phyloP scores from a whole-genome alignment of 2,329 filamentous ascomycete species.

The Talaromyces sp. region DNA sequence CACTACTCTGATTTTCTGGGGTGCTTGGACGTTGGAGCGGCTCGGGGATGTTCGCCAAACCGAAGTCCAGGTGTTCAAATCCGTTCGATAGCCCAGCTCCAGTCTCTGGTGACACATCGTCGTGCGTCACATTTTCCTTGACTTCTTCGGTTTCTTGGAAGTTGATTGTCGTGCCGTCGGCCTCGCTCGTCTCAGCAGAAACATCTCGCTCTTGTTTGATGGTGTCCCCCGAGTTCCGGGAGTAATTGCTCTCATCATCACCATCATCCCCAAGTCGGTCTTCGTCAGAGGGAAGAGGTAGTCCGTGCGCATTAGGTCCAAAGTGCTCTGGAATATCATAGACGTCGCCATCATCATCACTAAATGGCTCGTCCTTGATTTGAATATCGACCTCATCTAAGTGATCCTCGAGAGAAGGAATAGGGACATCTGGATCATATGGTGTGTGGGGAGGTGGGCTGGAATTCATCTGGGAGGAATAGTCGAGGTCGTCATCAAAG shows the following conservation, averaged over 20 bases:
- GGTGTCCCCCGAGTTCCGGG: conserved; percentile 37
- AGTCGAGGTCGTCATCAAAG: conserved; percentile 61
- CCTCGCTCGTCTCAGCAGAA: conserved; percentile 20
- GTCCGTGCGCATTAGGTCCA: conserved; percentile 10
- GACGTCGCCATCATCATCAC: conserved; percentile 58
- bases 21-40: conserved; percentile 39
- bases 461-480: conserved; percentile 53
- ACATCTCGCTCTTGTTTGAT: conserved; percentile 23
- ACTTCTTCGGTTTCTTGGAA: conserved; percentile 25
- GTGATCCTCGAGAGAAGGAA: conserved; percentile 75
- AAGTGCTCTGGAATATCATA: conserved; percentile 62
- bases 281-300: conserved; percentile 48
- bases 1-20: conserved; percentile 54
- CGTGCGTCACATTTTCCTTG: conserved; percentile 31
- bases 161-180: conserved; percentile 30
- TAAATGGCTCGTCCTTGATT: conserved; percentile 59
- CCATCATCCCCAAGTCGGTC: conserved; percentile 39
- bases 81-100: conserved; percentile 15
- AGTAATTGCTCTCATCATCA: conserved; percentile 56
- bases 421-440: conserved; percentile 81
- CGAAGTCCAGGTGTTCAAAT: conserved; percentile 45
- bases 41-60: conserved; percentile 31
- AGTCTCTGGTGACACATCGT: neutral
- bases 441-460: conserved; percentile 55
- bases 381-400: conserved; percentile 53